These are phyloP conservation scores for Solanum sejunctum DNA, from an alignment of 257 asterid species.

Conservation along the genomic window DNA sequence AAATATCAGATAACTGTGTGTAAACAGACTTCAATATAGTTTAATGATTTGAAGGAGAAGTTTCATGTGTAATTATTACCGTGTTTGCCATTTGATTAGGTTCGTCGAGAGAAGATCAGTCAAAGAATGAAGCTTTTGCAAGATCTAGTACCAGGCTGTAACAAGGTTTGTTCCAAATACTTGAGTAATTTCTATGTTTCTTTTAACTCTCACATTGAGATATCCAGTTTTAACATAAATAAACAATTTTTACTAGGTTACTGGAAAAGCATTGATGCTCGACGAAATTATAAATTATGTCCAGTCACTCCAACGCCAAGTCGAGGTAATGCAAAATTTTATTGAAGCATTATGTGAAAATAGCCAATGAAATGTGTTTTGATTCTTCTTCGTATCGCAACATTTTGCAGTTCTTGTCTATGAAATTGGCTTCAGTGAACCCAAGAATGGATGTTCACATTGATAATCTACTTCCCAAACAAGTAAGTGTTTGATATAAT, in stretches of 20 bases:
- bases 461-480: constrained; percentile 43
- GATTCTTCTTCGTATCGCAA: neutral
- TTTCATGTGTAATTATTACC: neutral
- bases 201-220: neutral
- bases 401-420: constrained; percentile 59
- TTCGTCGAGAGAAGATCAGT: constrained; percentile 86
- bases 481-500: constrained; percentile 24
- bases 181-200: neutral
- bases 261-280: constrained; percentile 93
- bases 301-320: constrained; percentile 88
- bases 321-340: constrained; percentile 53
- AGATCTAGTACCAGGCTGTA: constrained; percentile 98
- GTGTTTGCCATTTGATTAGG: constrained; percentile 26
- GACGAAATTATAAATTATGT: constrained; percentile 94
- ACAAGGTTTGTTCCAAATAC: constrained; percentile 39
- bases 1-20: no score
- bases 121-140: constrained; percentile 95
- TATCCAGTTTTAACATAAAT: neutral
- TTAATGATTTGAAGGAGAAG: neutral
- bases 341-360: neutral
- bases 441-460: constrained; percentile 57
- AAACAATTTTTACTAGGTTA: constrained; percentile 38
- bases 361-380: neutral
- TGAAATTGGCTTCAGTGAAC: constrained; percentile 81
- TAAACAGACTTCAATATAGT: no score